Evolutionary conservation across 306 rosid genomes (phyloP).

Genomic region (Lathyrus tuberosus): DNA sequence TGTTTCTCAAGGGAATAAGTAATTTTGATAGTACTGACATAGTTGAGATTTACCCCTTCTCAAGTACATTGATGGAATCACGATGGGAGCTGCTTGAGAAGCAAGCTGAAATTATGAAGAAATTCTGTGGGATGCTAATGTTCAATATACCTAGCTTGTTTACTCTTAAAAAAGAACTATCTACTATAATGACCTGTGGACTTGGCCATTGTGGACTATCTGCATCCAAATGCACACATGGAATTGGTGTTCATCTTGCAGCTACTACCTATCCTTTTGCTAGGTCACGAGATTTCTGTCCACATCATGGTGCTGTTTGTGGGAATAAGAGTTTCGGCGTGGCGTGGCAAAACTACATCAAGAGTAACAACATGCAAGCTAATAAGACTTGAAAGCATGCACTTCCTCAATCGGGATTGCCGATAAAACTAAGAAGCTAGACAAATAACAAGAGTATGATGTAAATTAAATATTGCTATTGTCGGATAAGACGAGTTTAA

Average conservation of each 20-base stretch:
- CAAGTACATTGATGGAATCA: conserved; percentile 50
- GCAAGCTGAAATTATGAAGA: conserved; percentile 71
- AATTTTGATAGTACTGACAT: conserved; percentile 43
- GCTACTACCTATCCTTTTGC: conserved; percentile 51
- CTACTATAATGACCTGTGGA: conserved; percentile 63
- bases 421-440: too few species aligned
- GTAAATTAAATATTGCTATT: too few species aligned
- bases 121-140: conserved; percentile 66
- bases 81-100: conserved; percentile 71
- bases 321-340: too few species aligned
- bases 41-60: conserved; percentile 55
- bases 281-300: too few species aligned
- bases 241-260: conserved; percentile 73
- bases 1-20: conserved; percentile 63
- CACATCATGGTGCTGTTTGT: too few species aligned
- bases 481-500: too few species aligned
- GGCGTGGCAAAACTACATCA: too few species aligned
- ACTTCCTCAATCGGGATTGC: too few species aligned
- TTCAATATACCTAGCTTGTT: conserved; percentile 82
- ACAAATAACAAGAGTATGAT: too few species aligned
- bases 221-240: conserved; percentile 52
- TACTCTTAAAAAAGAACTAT: conserved; percentile 51
- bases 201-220: conserved; percentile 67
- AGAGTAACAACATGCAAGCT: too few species aligned
- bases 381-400: too few species aligned